Base-by-base conservation (phyloP, 2,329 filamentous ascomycete genomes). In the Epichloe uncinata region DNA sequence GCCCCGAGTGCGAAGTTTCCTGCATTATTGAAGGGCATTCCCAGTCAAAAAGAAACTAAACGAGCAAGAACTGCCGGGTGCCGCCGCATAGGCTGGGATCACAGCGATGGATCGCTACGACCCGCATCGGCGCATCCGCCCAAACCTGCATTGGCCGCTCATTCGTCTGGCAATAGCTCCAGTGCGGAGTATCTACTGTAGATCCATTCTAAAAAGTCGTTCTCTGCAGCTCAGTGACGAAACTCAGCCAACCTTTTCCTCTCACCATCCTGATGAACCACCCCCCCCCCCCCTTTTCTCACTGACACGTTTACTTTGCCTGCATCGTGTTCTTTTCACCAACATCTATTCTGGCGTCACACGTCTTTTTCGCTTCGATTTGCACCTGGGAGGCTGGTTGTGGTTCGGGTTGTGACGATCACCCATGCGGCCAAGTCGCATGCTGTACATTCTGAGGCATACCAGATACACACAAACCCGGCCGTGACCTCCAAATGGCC, bases 401-500 rank as follows among this genome's bases (percentile, higher is more conserved):
- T 30, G 26, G 37, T 16, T 16, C 37, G 37, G 6, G 15, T 38
- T 38, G n/a, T 5, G 5, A 38, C 37, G 6, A 34, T 36, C 35
- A 44, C 22, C 40, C 33, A 11, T 33, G 42, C 48, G 44, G 55
- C 54, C 57, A 61, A 15, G 15, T 60, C 57, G 46, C 53, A 53
- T 55, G 45, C 51, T 15, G 33, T 43, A 9, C 11, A 8, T 42
- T 12, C n/a, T 6, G 40, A 42, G 13, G 40, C 34, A 41, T 22
- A 41, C 38, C 26, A 1, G 26, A 30, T 9, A 9, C 26, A 18
- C 37, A 5, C 16, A 36, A 43, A 30, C 8, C 26, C 22, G 20
- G 20, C 20, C 13, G 20, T 30, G n/a, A 42, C 15, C 20, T 44
- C 49, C 61, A 61, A 67, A 67, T 67, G 65, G 62, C 65, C 53